phyloP scores from a whole-genome alignment of 345 rosid genomes.

The Cardamine chenopodiifolia region DNA sequence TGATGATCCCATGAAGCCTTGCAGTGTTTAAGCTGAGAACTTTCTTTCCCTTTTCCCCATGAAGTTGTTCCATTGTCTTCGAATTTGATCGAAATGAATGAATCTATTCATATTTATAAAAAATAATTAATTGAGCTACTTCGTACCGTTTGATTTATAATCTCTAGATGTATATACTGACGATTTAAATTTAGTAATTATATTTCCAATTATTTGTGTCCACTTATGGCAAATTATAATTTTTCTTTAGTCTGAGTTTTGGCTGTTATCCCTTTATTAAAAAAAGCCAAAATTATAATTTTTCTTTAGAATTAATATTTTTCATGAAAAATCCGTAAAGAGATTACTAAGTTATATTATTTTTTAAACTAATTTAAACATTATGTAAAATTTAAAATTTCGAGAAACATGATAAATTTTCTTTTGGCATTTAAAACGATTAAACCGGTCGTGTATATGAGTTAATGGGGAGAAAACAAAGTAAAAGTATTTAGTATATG shows the following conservation, averaged over 20 bases:
- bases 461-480: neutral
- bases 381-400: neutral
- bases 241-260: no score
- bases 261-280: no score
- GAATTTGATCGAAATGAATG: conserved; percentile 38
- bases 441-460: neutral
- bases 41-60: conserved; percentile 25
- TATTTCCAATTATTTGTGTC: neutral
- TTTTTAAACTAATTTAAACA: neutral
- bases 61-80: conserved; percentile 28
- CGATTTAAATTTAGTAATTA: conserved; percentile 28
- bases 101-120: conserved; percentile 21
- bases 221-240: no score
- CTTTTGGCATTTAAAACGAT: neutral
- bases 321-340: neutral
- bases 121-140: neutral
- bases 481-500: neutral
- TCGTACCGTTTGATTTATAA: conserved; percentile 41
- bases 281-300: neutral
- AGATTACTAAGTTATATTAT: neutral
- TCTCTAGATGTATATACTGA: conserved; percentile 48
- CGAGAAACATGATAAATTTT: neutral
- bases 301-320: neutral
- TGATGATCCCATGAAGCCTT: conserved; percentile 27
- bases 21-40: neutral